Base-by-base conservation (phyloP, 805 yeast genomes). In the Yarrowia sp. region DNA sequence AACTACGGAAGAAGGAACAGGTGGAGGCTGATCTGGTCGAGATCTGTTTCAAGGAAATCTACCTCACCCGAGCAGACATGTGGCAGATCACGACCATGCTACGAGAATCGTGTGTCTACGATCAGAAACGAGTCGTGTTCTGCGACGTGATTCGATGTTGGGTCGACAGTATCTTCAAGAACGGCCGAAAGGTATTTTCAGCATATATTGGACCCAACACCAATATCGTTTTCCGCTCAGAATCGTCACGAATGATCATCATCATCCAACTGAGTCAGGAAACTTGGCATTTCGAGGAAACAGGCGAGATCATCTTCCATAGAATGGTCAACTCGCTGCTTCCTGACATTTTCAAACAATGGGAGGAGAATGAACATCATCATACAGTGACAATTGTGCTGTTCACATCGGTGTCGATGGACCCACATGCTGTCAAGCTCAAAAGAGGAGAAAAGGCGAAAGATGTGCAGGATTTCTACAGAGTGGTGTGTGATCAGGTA, bases 251-350 rank as follows among this genome's bases (percentile, higher is more conserved):
- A 69, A 80, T 94, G 69, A 85, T 91, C 15, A 90, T 93, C 63
- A 82, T 95, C 71, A 87, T 95, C 64, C 99, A 95, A 76, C 86
- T 93, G 71, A 90, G 98, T 0, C 85, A 89, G 48, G 99, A 95
- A 75, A 95, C 95, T 98, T 95, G 98, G 96, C 92, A 92, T 77
- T 95, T 95, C 77, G 98, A 95, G 78, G 97, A 93, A 75, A 90
- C 90, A 72, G 99, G 99, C 1, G 98, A 94, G 75, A 90, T 93
- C 67, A 86, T 92, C 85, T 94, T 94, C 77, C 94, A 93, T 77
- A 91, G 92, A 77, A 86, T 95, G 73, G 92, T 95, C 56, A 93
- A 94, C 76, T 90, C 96, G n/a, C 82, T 94, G 64, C 87, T 95
- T 68, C 99, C 99, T 0, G 89, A 88, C 70, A 88, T 94, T 45